These are phyloP conservation scores for Teunomyces barrocoloradensis DNA, from an alignment of 805 yeast species.

Conservation along the genomic window DNA sequence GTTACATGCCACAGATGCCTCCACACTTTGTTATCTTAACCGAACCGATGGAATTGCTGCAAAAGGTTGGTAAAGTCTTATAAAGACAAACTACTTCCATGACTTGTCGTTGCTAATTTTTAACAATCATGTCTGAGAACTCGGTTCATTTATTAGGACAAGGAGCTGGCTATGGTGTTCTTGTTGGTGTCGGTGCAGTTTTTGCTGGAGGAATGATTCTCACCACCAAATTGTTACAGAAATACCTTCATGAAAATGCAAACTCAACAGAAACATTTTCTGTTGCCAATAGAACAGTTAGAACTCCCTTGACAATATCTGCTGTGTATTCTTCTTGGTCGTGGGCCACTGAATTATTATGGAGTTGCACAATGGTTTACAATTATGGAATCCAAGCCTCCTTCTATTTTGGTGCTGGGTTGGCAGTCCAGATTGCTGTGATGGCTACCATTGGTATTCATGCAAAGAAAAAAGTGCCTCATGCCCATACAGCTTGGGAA, in stretches of 20 bases:
- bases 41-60: conserved; percentile 1
- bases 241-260: conserved; percentile 23
- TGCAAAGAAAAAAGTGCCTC: conserved; percentile 26
- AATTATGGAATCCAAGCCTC: conserved; percentile 23
- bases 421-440: conserved; percentile 23
- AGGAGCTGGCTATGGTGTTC: background rate
- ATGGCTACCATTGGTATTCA: conserved; percentile 25
- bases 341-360: conserved; percentile 28
- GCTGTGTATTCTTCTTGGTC: conserved; percentile 27
- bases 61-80: background rate
- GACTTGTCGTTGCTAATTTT: background rate
- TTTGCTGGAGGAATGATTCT: conserved; percentile 29
- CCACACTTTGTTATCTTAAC: background rate
- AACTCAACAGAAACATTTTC: conserved; percentile 26
- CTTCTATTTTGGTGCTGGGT: conserved; percentile 26
- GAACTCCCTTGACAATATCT: background rate
- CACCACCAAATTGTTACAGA: conserved; percentile 21
- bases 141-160: background rate
- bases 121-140: background rate
- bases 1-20: background rate
- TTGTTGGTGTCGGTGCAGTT: conserved; percentile 12
- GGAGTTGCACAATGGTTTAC: conserved; percentile 25
- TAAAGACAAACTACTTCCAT: background rate
- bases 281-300: conserved; percentile 18
- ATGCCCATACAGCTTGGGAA: conserved; percentile 27